Conservation (phyloP, 202 grass and related monocot species). For the Setaria italica region DNA sequence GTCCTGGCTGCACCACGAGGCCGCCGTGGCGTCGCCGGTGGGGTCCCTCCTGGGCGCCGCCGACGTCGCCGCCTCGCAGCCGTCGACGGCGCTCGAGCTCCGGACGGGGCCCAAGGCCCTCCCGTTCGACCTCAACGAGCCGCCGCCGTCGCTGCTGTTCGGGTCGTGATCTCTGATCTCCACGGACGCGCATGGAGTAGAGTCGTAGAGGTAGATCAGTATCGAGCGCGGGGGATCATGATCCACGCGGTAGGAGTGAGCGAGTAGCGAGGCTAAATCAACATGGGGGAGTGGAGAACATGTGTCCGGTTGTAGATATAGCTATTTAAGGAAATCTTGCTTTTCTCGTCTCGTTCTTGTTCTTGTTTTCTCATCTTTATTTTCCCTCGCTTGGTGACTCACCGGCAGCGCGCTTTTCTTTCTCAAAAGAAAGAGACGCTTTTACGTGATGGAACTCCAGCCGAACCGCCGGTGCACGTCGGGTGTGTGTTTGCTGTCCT, state of each 20-base stretch:
- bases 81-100: conserved; percentile 74
- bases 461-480: too few species aligned
- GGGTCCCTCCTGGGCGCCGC: neutral
- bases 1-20: conserved; percentile 3
- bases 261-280: neutral
- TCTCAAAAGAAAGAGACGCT: neutral
- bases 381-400: neutral
- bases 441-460: neutral
- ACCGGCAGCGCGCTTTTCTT: neutral
- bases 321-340: conserved; percentile 43
- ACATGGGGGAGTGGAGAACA: neutral
- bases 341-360: conserved; percentile 1
- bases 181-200: neutral
- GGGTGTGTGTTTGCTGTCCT: too few species aligned
- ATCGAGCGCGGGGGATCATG: neutral
- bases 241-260: neutral
- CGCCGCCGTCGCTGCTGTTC: conserved; percentile 55
- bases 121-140: conserved; percentile 84
- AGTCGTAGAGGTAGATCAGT: neutral
- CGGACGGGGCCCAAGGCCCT: conserved; percentile 49
- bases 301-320: conserved; percentile 42
- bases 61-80: conserved; percentile 39
- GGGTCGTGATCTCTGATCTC: conserved; percentile 38
- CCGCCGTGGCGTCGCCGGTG: neutral
- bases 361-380: neutral